Evolutionary conservation across 352 stramenopile species (phyloP), one percentile per base, ranked within the genome.

Genomic region (Phytopythium mirpurense): DNA sequence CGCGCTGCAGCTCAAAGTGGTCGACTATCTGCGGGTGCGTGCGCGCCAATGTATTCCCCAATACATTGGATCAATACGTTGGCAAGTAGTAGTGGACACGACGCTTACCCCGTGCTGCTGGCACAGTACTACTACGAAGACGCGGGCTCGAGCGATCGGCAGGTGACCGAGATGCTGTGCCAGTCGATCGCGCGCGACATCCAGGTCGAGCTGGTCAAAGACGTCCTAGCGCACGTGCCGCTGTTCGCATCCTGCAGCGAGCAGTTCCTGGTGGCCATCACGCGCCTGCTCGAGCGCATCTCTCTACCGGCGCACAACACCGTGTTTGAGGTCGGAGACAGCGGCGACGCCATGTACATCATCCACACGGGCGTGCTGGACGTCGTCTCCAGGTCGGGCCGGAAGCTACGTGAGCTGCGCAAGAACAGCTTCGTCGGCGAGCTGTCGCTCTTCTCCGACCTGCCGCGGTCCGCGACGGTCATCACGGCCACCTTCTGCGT

Each of bases 271-370:
- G 54, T 78, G 15, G 79, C 79, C 0, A 50, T 90, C 24, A 87
- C 77, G 8, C 84, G 77, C 60, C 45, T 92, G 7, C 65, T 92
- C 11, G 72, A 90, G 26, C 66, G 74, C 14, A 68, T 83, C 2
- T 71, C 82, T 2, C 32, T 90, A 0, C 75, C 82, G 8, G 75
- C 82, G 0, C 75, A 89, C 35, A 79, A 54, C 0, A 69, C 62
- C 0, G 54, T 92, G 0, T 92, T 89, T 27, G 56, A 71, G 40
- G 64, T 38, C 3, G 81, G 78, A 5, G 81, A 88, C 11, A 49
- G 57, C 5, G 81, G 81, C 7, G 78, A 90, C 27, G 75, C 77
- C 9, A 86, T 92, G 82, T 92, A 84, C 43, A 86, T 92, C 44
- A 65, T 92, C 18, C 68, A 90, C 31, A 82, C 82, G 0, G 82